Base-by-base conservation (phyloP, 2,329 filamentous ascomycete species). In the Diplodia scrobiculata region DNA sequence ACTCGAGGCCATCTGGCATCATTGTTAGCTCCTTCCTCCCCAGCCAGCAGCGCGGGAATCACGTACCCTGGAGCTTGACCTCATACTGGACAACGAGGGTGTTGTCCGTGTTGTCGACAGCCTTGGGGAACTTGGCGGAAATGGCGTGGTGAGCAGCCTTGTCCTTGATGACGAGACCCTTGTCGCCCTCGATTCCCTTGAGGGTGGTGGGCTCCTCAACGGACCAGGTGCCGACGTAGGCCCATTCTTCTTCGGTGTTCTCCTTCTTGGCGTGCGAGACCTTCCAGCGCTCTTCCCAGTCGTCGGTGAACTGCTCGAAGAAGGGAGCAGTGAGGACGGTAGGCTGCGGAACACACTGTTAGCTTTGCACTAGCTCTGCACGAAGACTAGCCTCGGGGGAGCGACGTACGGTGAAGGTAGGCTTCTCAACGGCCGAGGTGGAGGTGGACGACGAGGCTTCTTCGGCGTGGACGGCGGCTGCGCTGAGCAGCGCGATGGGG, bases 111-210 rank as follows among this genome's bases (percentile, higher is more conserved):
- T 96, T 95, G 82, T 97, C 90, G 76, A 99, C 91, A 82, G 91
- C 90, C 86, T 96, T 92, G 78, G 91, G 88, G 84, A 99, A 98
- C 82, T 98, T 98, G 83, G 95, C 92, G 59, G 95, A 99, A 80
- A 99, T 99, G 84, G 95, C 95, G 82, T 99, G 95, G 83, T 99
- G 95, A 74, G 95, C 95, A 72, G 95, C 95, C 71, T 91, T 86
- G 84, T 98, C 96, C 89, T 99, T 99, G 81, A 98, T 87, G 70
- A 99, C 94, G 73, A 99, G 88, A 80, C 94, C 95, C 84, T 96
- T 96, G 82, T 98, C 94, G 70, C 91, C 92, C 74, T 92, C 89
- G 73, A 97, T 95, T 73, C 92, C 95, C 84, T 95, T 96, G 80
- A 91, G 89, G 75, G 95, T 87, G 69, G 83, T 82, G 64, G 95